Percentiles rank a stretch among this genome's conserved stretches.
Evolutionary conservation across 2,329 filamentous ascomycete species (phyloP).

Genomic region (Magnaporthiopsis rhizophila): DNA sequence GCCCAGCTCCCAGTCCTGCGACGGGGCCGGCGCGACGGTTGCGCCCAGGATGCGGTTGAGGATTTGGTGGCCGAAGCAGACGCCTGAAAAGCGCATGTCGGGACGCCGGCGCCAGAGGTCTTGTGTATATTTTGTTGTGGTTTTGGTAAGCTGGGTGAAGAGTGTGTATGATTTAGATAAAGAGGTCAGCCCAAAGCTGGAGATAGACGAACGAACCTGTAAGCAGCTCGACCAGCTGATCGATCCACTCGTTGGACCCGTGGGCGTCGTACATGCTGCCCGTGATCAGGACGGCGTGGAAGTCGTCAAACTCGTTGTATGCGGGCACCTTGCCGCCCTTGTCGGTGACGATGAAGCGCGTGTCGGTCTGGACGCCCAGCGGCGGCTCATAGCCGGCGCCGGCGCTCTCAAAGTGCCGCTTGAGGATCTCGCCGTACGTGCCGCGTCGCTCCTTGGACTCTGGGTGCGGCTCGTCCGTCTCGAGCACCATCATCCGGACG

Average conservation of each 20-base stretch:
- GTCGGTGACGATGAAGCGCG: constrained; percentile 45
- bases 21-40: constrained; percentile 56
- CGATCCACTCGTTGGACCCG: constrained; percentile 67
- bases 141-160: constrained; percentile 18
- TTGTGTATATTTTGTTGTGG: constrained; percentile 19
- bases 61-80: constrained; percentile 88
- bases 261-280: constrained; percentile 70
- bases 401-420: constrained; percentile 41
- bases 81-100: constrained; percentile 64
- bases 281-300: constrained; percentile 79
- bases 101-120: constrained; percentile 39
- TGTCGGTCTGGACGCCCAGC: constrained; percentile 45
- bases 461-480: constrained; percentile 48
- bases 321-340: constrained; percentile 37
- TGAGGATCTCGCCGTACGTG: constrained; percentile 45
- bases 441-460: constrained; percentile 40
- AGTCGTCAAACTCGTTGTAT: constrained; percentile 43
- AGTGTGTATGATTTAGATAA: background rate
- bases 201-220: background rate
- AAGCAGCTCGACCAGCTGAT: constrained; percentile 56
- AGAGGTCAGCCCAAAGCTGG: too few species aligned
- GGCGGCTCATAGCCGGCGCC: constrained; percentile 44
- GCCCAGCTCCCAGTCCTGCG: constrained; percentile 64
- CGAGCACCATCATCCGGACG: constrained; percentile 42
- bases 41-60: constrained; percentile 63